Evolutionary conservation across 2,329 filamentous ascomycete species (phyloP), one percentile per base, ranked within the genome.

Genomic region (Calonectria hongkongensis): DNA sequence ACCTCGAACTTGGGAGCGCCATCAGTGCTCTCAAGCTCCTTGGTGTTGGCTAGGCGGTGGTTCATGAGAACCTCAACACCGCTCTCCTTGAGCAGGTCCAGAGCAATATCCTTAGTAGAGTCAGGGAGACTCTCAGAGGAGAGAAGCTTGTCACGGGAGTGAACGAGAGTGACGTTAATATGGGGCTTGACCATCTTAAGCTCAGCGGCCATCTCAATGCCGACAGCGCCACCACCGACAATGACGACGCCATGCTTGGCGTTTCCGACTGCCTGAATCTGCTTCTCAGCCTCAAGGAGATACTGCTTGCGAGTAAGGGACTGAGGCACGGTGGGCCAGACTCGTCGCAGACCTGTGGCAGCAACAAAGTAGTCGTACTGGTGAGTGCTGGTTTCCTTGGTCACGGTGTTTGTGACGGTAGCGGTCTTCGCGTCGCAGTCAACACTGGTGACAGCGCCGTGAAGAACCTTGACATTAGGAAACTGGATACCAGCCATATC

Each of bases 131-230:
- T 90, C 84, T 97, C 94, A 0, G 93, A 91, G 0, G 93, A 95
- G 9, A 96, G 87, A 1, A 96, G 89, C 78, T 90, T 90, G 30
- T 89, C 86, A 25, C 93, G 88, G 4, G 94, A 95, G 81, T 96
- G 94, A 5, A 95, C 90, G 1, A 97, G 88, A 1, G 91, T 94
- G n/a, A 96, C 92, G 48, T 89, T 89, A 67, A 91, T 85, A 13
- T 89, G 79, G 0, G 94, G 94, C 73, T 92, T 88, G 28, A 92
- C 85, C 56, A 90, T 82, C 83, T 95, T 96, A 67, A 96, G 86
- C 84, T 97, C 94, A 1, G 93, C 91, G 0, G 94, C 94, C 88
- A 96, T 95, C 82, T 96, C 94, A 68, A 96, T 92, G 10, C 94
- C 94, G 1, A 96, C 94, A 8, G 94, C 94, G 63, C 93, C 85